Percentiles rank a stretch among this genome's conserved stretches.
phyloP scores from a whole-genome alignment of 1,284 basidiomycete species.

The Moniliella sp. region DNA sequence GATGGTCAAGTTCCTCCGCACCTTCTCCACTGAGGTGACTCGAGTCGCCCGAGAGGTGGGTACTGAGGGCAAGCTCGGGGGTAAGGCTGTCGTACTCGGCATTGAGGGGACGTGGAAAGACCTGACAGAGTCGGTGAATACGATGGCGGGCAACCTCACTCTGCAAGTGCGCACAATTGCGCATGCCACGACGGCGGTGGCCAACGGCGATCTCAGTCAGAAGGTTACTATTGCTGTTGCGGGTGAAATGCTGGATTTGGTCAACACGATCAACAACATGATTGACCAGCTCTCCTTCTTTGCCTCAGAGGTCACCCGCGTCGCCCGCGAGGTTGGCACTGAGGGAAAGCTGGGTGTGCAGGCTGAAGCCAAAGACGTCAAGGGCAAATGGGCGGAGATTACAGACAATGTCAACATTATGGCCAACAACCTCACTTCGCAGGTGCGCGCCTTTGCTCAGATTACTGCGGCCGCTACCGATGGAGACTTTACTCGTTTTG shows the following conservation, averaged over 20 bases:
- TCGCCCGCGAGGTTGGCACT: conserved; percentile 79
- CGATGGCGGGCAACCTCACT: conserved; percentile 50
- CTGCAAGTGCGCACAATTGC: conserved; percentile 86
- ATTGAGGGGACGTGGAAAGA: conserved; percentile 40
- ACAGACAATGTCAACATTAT: conserved; percentile 47
- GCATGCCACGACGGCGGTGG: conserved; percentile 81
- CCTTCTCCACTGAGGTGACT: conserved; percentile 34
- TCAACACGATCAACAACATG: conserved; percentile 44
- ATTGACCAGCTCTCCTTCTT: conserved; percentile 48
- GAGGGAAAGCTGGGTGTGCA: conserved; percentile 92
- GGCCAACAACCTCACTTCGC: conserved; percentile 71
- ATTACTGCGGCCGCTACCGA: conserved; percentile 96
- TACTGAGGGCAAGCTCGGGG: conserved; percentile 33
- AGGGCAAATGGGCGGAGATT: conserved; percentile 96
- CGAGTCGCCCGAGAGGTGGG: conserved; percentile 34
- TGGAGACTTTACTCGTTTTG: conserved; percentile 94
- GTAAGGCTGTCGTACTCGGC: conserved; percentile 31
- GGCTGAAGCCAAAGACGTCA: conserved; percentile 88
- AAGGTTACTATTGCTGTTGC: conserved; percentile 73
- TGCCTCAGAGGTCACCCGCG: conserved; percentile 79
- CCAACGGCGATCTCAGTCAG: conserved; percentile 72
- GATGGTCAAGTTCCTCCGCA: conserved; percentile 33
- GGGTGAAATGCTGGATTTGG: conserved; percentile 80
- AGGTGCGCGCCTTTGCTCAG: conserved; percentile 95
- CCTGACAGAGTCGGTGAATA: conserved; percentile 54